phyloP scores from a whole-genome alignment of 1,139 yeast genomes.

The Wickerhamiella infanticola region DNA sequence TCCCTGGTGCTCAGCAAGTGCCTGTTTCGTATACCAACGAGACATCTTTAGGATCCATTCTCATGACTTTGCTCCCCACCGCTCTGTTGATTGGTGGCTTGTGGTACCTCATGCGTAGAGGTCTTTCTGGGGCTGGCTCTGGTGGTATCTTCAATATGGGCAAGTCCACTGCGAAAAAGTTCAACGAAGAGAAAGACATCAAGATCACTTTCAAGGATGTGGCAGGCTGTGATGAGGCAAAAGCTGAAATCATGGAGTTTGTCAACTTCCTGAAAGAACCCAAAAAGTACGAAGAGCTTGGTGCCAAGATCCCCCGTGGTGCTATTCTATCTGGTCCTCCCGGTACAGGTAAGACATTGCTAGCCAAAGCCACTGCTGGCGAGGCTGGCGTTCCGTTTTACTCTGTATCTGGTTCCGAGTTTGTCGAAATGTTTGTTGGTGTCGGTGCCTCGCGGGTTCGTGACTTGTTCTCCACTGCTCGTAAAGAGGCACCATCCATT shows the following conservation, averaged over 20 bases:
- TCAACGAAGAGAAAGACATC: constrained; percentile 83
- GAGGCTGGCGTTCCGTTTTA: constrained; percentile 95
- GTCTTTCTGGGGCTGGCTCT: constrained; percentile 33
- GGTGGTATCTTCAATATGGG: constrained; percentile 47
- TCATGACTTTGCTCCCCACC: constrained; percentile 75
- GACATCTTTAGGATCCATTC: constrained; percentile 44
- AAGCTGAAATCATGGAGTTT: constrained; percentile 94
- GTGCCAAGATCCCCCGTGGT: constrained; percentile 96
- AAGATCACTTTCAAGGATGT: constrained; percentile 84
- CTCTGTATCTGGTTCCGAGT: constrained; percentile 95
- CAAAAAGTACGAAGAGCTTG: constrained; percentile 70
- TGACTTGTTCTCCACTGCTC: constrained; percentile 81
- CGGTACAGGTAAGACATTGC: constrained; percentile 93
- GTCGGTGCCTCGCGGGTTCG: constrained; percentile 97
- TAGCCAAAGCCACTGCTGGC: constrained; percentile 98
- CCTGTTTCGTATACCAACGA: constrained; percentile 73
- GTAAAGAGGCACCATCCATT: constrained; percentile 85
- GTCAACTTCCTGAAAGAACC: constrained; percentile 87
- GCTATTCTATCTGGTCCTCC: constrained; percentile 98
- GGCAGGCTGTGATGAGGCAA: constrained; percentile 97
- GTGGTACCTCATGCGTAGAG: constrained; percentile 39
- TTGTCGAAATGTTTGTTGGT: constrained; percentile 97
- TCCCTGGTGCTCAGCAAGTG: constrained; percentile 49
- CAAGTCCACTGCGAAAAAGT: constrained; percentile 76
- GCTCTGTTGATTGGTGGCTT: constrained; percentile 69